Conservation (phyloP, 2,329 filamentous ascomycete species). For the Monosporascus ibericus region DNA sequence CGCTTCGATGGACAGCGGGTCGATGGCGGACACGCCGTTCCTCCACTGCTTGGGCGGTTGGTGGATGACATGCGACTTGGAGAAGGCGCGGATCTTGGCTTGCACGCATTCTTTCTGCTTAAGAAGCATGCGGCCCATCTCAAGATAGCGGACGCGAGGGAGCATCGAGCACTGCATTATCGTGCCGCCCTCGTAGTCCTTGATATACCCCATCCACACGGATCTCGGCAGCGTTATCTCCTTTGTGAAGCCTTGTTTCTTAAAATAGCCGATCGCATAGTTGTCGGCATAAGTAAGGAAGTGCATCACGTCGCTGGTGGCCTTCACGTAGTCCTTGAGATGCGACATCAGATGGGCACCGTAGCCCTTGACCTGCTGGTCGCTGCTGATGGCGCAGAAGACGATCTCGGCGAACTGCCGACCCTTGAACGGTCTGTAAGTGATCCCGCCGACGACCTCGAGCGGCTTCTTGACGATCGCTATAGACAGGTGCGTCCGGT, state of each 20-base stretch:
- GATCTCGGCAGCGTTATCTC: conserved; percentile 88
- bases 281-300: conserved; percentile 98
- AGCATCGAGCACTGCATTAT: conserved; percentile 99
- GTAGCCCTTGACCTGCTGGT: conserved; percentile 98
- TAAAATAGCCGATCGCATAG: conserved; percentile 98
- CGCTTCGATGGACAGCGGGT: conserved; percentile 79
- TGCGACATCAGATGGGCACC: conserved; percentile 98
- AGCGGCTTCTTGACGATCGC: conserved; percentile 96
- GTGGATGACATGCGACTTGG: conserved; percentile 82
- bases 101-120: conserved; percentile 96
- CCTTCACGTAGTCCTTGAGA: conserved; percentile 96
- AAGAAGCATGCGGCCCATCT: conserved; percentile 85
- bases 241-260: conserved; percentile 98
- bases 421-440: conserved; percentile 88
- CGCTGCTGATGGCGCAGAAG: conserved; percentile 94
- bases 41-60: conserved; percentile 81
- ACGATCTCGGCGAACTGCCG: conserved; percentile 96
- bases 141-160: conserved; percentile 87
- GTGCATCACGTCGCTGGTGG: conserved; percentile 94
- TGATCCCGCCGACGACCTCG: conserved; percentile 94
- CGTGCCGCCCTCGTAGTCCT: conserved; percentile 97
- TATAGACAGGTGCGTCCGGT: conserved; percentile 91
- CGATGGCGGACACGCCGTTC: conserved; percentile 66
- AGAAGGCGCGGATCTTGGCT: conserved; percentile 89
- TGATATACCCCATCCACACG: conserved; percentile 99